phyloP scores from a whole-genome alignment of 2,329 filamentous ascomycete genomes.

The Clonostachys sp. region DNA sequence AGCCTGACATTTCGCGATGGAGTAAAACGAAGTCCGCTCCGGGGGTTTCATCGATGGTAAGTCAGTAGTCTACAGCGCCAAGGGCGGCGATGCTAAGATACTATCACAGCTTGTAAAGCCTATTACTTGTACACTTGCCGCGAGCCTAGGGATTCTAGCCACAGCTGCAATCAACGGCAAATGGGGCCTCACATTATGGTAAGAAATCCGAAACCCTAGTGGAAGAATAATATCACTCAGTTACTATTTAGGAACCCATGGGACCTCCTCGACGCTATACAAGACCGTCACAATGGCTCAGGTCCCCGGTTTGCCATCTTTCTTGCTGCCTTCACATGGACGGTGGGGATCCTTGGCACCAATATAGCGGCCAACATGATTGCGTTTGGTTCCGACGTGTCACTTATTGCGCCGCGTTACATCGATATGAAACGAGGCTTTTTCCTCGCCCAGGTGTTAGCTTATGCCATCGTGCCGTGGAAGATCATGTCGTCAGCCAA shows the following conservation, averaged over 20 bases:
- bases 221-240: no score
- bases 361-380: constrained; percentile 11
- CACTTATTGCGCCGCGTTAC: constrained; percentile 43
- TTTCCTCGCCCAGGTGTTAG: constrained; percentile 17
- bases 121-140: no score
- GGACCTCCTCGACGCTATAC: background rate
- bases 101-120: no score
- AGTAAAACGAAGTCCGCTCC: background rate
- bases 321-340: constrained; percentile 14
- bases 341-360: constrained; percentile 12
- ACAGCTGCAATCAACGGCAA: no score
- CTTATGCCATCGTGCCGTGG: constrained; percentile 15
- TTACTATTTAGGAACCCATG: constrained; percentile 11
- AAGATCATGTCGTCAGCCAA: constrained; percentile 14
- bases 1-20: background rate
- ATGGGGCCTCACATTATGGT: no score
- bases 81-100: no score
- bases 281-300: constrained; percentile 18
- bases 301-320: constrained; percentile 20
- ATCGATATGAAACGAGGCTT: constrained; percentile 53
- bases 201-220: no score
- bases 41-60: background rate
- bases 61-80: no score
- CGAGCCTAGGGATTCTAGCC: no score
- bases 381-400: constrained; percentile 9